Evolutionary conservation across 768 basidiomycete species (phyloP), one percentile per base, ranked within the genome.

Genomic region (Podaxis pistillaris): DNA sequence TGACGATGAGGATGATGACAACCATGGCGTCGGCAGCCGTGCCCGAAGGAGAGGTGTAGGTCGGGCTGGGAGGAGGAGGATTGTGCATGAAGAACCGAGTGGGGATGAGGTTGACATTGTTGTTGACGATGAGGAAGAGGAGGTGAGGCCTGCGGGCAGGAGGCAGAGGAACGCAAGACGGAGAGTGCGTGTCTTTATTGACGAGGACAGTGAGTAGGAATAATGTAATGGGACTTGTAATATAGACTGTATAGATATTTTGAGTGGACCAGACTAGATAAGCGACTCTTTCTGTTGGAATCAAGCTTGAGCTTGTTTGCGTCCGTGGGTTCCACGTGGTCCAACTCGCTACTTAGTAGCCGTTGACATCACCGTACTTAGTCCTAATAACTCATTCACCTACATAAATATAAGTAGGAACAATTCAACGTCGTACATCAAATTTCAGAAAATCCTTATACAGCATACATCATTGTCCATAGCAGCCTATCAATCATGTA

Each of bases 71-170:
- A 66, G 81, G 66, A 76, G 81, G 81, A 24, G 88, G 87, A 40
- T 87, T 79, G 76, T 88, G 40, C 22, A 28, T 19, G 56, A 74
- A 54, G 66, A 66, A 1, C 66, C 66, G 30, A 67, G 69, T 9
- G 77, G 70, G 12, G 73, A 67, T 30, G 68, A 73, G 9, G 77
- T 51, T 30, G 70, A 54, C 33, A 33, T 33, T 33, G 9, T 33
- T 1, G 68, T 62, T 17, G 66, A 61, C 38, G 70, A 73, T 86
- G 87, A 73, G 70, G 65, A 78, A 72, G 68, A 88, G 87, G 58
- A 28, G 11, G 46, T 47, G 8, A 26, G n/a, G 19, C 54, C 37
- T 13, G 36, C 38, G 12, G 36, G 19, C 8, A 60, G 49, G 49
- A 60, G 46, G 47, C 8, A 17, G 26, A 11, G 22, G 44, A 47